phyloP scores from a whole-genome alignment of 139 green algal species.

The Chlamydomonas schloesseri region DNA sequence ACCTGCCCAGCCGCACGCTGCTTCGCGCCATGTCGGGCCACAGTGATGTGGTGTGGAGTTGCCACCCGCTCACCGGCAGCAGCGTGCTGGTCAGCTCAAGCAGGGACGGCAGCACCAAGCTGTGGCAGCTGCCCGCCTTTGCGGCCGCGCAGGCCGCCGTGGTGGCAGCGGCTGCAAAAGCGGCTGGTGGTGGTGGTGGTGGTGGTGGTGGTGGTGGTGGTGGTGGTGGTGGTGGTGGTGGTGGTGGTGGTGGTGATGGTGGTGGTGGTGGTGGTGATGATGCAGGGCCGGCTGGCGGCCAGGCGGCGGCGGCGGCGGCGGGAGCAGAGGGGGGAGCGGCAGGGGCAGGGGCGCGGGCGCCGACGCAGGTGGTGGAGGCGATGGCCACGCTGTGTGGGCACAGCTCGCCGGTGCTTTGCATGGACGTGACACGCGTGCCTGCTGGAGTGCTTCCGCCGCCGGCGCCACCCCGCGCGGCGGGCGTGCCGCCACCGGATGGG shows the following conservation, averaged over 20 bases:
- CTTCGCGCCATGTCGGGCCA: neutral
- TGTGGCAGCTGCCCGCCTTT: slow-evolving; percentile 28
- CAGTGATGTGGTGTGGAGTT: slow-evolving; percentile 32
- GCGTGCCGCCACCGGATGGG: neutral
- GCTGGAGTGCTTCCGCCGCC: slow-evolving; percentile 3
- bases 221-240: neutral
- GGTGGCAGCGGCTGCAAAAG: neutral
- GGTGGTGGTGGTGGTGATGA: neutral
- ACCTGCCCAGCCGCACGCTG: slow-evolving; percentile 6
- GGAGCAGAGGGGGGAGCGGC: neutral
- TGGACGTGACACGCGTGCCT: slow-evolving; percentile 2
- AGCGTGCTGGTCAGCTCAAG: slow-evolving; percentile 25
- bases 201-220: neutral
- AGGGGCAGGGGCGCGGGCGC: neutral
- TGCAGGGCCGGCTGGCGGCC: no score
- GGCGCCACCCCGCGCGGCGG: neutral
- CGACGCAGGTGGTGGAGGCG: neutral
- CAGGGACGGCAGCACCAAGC: slow-evolving; percentile 7
- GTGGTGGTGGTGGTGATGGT: neutral
- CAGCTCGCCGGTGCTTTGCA: slow-evolving; percentile 19
- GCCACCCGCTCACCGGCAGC: neutral
- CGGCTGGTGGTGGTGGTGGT: neutral
- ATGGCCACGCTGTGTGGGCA: slow-evolving; percentile 38
- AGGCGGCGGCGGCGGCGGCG: no score
- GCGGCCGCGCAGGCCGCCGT: neutral